Percentiles rank a stretch among this genome's conserved stretches.
phyloP scores from a whole-genome alignment of 2,329 filamentous ascomycete species.

The Beauveria rudraprayagi region DNA sequence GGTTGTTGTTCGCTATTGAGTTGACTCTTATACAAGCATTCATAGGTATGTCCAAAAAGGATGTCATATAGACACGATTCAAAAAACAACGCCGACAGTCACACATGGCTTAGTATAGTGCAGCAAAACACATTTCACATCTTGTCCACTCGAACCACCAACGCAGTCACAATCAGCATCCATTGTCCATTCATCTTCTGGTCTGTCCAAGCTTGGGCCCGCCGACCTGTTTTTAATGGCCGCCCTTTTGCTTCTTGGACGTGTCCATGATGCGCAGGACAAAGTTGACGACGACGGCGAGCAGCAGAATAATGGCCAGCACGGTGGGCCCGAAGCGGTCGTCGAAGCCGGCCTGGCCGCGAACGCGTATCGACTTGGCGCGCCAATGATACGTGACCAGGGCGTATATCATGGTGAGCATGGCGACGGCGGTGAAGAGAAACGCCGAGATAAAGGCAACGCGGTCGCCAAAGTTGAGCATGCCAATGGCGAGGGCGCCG shows the following conservation, averaged over 20 bases:
- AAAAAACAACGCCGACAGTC: neutral
- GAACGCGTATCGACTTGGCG: slow-evolving; percentile 80
- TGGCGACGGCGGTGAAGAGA: slow-evolving; percentile 87
- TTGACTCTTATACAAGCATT: neutral
- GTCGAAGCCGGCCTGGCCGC: slow-evolving; percentile 93
- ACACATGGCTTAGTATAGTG: neutral
- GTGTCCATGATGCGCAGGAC: slow-evolving; percentile 59
- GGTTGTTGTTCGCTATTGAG: neutral
- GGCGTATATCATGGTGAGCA: slow-evolving; percentile 93
- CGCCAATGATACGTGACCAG: slow-evolving; percentile 95
- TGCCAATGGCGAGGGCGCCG: slow-evolving; percentile 88
- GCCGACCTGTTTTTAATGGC: slow-evolving; percentile 2
- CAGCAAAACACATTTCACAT: neutral
- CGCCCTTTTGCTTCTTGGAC: slow-evolving; percentile 30
- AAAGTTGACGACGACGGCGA: slow-evolving; percentile 95
- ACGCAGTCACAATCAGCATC: neutral
- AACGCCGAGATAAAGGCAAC: slow-evolving; percentile 90
- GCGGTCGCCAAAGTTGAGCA: slow-evolving; percentile 95
- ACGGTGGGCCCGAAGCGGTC: slow-evolving; percentile 92
- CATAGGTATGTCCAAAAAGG: slow-evolving; percentile 6
- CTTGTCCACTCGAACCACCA: neutral
- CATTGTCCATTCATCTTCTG: neutral
- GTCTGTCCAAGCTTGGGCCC: too few relatives aligned
- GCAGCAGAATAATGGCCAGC: slow-evolving; percentile 73
- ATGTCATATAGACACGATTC: neutral